Base-by-base conservation (phyloP, 352 stramenopile genomes). In the Globisporangium heterothallicum region DNA sequence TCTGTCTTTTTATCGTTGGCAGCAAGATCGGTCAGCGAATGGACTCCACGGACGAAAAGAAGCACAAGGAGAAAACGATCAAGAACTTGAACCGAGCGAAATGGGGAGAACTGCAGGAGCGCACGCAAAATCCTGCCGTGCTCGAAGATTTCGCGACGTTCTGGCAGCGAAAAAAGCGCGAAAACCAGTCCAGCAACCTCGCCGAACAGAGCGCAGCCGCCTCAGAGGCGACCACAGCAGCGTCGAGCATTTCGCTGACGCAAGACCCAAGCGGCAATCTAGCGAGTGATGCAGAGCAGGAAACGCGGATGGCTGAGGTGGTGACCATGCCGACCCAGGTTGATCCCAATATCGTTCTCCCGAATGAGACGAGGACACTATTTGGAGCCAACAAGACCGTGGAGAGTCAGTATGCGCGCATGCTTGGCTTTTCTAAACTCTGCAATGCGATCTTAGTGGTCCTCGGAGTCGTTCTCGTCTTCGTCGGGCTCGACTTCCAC, bases 51-150 rank as follows among this genome's bases (percentile, higher is more conserved):
- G 74, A 86, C 21, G 45, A 56, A 16, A 54, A 78, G 35, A 59
- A 44, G 12, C 63, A 74, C 42, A 92, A 89, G 41, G 53, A 81
- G 7, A 71, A 62, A 34, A 81, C 63, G 3, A 77, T 88, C 53
- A 73, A 76, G 47, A 67, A 61, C 38, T 53, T 88, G 4, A 88
- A 84, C 25, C 71, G 73, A 24, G 56, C 68, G 8, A 88, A 88
- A 32, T 88, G 74, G 78, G 66, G 54, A 6, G 78, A 88, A 52
- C 61, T 88, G 0, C 50, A 80, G 34, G 60, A 69, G n/a, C 66
- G 75, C n/a, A 68, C 68, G 0, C 42, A 70, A 29, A 49, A 34
- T 1, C 41, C 35, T 1, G 58, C 64, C 2, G 56, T 67, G 5
- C 65, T 80, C 12, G 72, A 83, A 13, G 71, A 82, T 36, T 88